Evolutionary conservation across 495 filamentous ascomycete species (phyloP), one percentile per base, ranked within the genome.

Genomic region (Daldinia loculata): DNA sequence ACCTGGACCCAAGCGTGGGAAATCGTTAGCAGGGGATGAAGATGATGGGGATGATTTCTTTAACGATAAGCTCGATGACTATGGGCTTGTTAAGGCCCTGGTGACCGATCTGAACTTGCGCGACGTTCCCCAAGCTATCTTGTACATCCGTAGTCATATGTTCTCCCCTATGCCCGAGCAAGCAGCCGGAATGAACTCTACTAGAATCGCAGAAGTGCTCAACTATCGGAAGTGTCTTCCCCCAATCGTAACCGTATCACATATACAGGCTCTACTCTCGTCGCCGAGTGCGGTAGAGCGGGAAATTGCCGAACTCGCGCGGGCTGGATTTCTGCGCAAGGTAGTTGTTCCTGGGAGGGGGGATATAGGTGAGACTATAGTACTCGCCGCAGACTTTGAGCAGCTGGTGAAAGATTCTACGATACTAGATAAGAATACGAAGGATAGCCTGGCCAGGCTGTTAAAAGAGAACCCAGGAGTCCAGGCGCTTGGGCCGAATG

Each of bases 251-350:
- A 92, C 89, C 0, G 81, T 91, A 6, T 84, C 89, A 26, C 92
- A 96, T 80, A 75, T 95, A 4, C 89, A 92, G 76, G 88, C 89
- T 0, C 71, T 94, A 7, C 79, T 89, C 17, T 80, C 84, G 59
- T 87, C 88, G 8, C 87, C 91, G 1, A 94, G 93, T 4, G 83
- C 82, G 50, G 89, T 89, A 3, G 93, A 96, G 78, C 83, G 90
- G 53, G 92, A 93, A 76, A 85, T 94, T 27, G 88, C 89, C 22
- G 85, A 89, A 58, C 78, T 94, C 22, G 78, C 88, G 5, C 82
- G 80, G 38, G 71, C 78, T 1, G 92, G 92, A 6, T 82, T 82
- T 3, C 72, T 94, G 2, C 84, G 91, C 55, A 89, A 89, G 66
- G 79, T 96, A 34, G 81, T 88, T 1, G 84, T 96, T 6, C 88